Conservation (phyloP, 345 rosid species). For the Gossypium stocksii region DNA sequence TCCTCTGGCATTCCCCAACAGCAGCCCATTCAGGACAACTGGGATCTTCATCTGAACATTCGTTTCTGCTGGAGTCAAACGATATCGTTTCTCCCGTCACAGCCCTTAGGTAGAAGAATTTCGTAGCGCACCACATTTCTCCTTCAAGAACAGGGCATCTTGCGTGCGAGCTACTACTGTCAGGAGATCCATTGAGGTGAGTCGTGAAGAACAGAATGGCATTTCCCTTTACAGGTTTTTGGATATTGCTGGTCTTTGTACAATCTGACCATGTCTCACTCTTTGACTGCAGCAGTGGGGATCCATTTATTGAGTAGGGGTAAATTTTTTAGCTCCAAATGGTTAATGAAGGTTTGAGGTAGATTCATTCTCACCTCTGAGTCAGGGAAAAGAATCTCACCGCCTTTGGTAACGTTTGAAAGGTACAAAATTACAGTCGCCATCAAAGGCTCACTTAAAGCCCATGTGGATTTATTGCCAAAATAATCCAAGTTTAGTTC, state of each 20-base stretch:
- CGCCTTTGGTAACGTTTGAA: slow-evolving; percentile 65
- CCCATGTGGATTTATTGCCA: slow-evolving; percentile 34
- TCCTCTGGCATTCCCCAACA: slow-evolving; percentile 71
- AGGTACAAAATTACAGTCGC: slow-evolving; percentile 73
- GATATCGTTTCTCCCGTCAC: slow-evolving; percentile 15
- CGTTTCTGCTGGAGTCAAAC: slow-evolving; percentile 26
- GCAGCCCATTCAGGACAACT: slow-evolving; percentile 74
- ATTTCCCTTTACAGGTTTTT: slow-evolving; percentile 69
- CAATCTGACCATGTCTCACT: slow-evolving; percentile 57
- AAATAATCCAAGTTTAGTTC: slow-evolving; percentile 44
- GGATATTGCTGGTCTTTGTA: slow-evolving; percentile 31
- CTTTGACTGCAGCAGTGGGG: slow-evolving; percentile 34
- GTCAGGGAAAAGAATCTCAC: slow-evolving; percentile 67
- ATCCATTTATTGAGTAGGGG: neutral
- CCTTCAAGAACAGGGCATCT: slow-evolving; percentile 82
- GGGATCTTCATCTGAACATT: slow-evolving; percentile 75
- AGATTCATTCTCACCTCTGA: slow-evolving; percentile 50
- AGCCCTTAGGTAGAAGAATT: slow-evolving; percentile 46
- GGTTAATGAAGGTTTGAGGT: neutral
- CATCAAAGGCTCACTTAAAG: slow-evolving; percentile 39
- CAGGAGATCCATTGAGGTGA: slow-evolving; percentile 49
- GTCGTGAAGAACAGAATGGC: slow-evolving; percentile 72
- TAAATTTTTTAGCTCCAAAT: neutral
- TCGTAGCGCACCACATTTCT: slow-evolving; percentile 66
- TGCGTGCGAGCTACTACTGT: slow-evolving; percentile 55